Percentiles rank a stretch among this genome's conserved stretches.
Conservation (phyloP, 768 basidiomycete species). For the Calocybe gangraenosa region DNA sequence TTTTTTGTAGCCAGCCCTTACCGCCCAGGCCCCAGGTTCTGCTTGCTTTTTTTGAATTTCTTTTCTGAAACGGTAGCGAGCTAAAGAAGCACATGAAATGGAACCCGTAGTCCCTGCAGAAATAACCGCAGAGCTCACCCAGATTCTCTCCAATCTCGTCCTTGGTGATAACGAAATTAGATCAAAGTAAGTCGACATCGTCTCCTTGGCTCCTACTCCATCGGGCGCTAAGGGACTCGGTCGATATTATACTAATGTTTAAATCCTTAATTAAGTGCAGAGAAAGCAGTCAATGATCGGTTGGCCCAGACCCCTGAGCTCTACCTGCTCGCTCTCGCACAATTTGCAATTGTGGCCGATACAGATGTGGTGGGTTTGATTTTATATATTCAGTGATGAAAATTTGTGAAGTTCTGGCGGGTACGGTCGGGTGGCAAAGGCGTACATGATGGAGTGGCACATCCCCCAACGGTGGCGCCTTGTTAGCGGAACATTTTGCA, state of each 20-base stretch:
- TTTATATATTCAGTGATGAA: background rate
- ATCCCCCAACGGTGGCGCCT: too few relatives aligned
- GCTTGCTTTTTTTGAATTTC: too few relatives aligned
- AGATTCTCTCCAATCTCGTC: conserved; percentile 82
- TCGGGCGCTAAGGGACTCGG: background rate
- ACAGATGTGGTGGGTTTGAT: conserved; percentile 66
- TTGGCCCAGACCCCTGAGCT: conserved; percentile 74
- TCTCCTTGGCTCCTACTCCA: background rate
- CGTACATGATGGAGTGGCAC: too few relatives aligned
- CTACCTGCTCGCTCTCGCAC: conserved; percentile 73
- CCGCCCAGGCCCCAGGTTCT: too few relatives aligned
- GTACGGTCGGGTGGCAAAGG: background rate
- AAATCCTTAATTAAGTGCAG: conserved; percentile 44
- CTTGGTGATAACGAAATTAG: conserved; percentile 82
- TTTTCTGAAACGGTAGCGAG: too few relatives aligned
- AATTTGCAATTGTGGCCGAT: conserved; percentile 73
- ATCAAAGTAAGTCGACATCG: conserved; percentile 43
- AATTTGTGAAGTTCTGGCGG: background rate
- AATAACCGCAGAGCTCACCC: conserved; percentile 72
- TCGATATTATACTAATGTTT: background rate
- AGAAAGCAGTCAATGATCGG: conserved; percentile 78
- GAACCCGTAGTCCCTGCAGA: conserved; percentile 57
- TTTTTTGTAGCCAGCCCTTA: too few relatives aligned
- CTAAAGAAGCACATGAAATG: conserved; percentile 32
- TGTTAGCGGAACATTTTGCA: too few relatives aligned